phyloP scores from a whole-genome alignment of 805 yeast genomes.

The Candida awuae region DNA sequence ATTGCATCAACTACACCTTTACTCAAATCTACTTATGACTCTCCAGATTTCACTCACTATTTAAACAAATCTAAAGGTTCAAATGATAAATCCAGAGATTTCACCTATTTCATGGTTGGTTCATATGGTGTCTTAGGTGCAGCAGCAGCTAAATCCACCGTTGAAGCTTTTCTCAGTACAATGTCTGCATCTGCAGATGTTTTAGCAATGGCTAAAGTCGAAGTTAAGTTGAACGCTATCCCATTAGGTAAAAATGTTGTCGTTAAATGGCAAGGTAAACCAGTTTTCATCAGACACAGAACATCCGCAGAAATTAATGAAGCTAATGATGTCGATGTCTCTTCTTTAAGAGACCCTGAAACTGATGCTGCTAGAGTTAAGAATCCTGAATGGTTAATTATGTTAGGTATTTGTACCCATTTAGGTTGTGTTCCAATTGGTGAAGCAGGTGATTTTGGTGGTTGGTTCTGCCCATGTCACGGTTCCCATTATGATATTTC shows the following conservation, averaged over 20 bases:
- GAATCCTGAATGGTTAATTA: conserved; percentile 96
- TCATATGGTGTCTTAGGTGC: conserved; percentile 85
- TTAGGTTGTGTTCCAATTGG: conserved; percentile 99
- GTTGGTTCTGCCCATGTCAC: conserved; percentile 99
- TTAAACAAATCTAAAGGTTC: conserved; percentile 62
- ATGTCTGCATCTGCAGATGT: conserved; percentile 99
- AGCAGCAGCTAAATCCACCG: conserved; percentile 94
- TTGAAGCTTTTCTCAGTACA: conserved; percentile 82
- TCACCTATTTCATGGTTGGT: conserved; percentile 96
- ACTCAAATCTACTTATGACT: conserved; percentile 71
- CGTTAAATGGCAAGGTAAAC: conserved; percentile 99
- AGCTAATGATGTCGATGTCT: conserved; percentile 77
- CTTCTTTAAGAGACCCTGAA: conserved; percentile 88
- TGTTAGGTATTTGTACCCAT: conserved; percentile 99
- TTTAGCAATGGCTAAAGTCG: conserved; percentile 98
- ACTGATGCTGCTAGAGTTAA: conserved; percentile 86
- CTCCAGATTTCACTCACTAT: conserved; percentile 83
- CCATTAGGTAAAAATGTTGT: conserved; percentile 98
- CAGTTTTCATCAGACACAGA: conserved; percentile 99
- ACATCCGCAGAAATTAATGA: conserved; percentile 87
- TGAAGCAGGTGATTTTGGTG: conserved; percentile 99
- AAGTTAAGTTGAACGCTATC: conserved; percentile 84
- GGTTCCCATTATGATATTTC: conserved; percentile 99
- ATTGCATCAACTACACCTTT: conserved; percentile 43
- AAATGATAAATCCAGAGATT: conserved; percentile 68